Conservation (phyloP, 2,329 filamentous ascomycete genomes). For the Ophiostoma australiae region DNA sequence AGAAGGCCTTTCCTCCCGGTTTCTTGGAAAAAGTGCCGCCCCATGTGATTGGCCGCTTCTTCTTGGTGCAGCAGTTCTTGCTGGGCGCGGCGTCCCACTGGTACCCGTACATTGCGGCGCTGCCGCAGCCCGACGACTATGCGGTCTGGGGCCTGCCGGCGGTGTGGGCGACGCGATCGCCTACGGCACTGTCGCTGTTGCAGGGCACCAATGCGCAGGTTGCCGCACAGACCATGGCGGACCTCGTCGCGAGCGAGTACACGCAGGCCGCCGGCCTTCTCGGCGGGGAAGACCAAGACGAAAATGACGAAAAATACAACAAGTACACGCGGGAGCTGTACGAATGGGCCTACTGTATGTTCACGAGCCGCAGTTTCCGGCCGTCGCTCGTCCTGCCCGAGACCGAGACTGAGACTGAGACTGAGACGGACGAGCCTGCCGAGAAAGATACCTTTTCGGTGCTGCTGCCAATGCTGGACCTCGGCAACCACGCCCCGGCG, state of each 20-base stretch:
- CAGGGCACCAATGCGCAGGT: constrained; percentile 51
- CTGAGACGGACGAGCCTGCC: background rate
- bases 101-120: constrained; percentile 60
- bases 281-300: background rate
- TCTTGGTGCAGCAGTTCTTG: constrained; percentile 64
- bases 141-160: constrained; percentile 53
- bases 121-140: constrained; percentile 56
- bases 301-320: too few relatives aligned
- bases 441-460: constrained; percentile 57
- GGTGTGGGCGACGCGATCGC: constrained; percentile 55
- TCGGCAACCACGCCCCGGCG: constrained; percentile 64
- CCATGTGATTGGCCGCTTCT: constrained; percentile 61
- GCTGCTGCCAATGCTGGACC: constrained; percentile 64
- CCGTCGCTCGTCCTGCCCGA: constrained; percentile 52
- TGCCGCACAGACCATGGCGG: constrained; percentile 45
- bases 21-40: constrained; percentile 50
- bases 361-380: constrained; percentile 60
- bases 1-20: constrained; percentile 41
- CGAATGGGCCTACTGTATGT: constrained; percentile 60
- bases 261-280: constrained; percentile 29
- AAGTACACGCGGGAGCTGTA: constrained; percentile 49
- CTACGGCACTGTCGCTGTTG: constrained; percentile 37
- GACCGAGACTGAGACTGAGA: background rate
- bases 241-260: constrained; percentile 45
- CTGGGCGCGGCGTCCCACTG: constrained; percentile 56